phyloP scores from a whole-genome alignment of 179 eudicot genomes.

The Carnegiea gigantea region DNA sequence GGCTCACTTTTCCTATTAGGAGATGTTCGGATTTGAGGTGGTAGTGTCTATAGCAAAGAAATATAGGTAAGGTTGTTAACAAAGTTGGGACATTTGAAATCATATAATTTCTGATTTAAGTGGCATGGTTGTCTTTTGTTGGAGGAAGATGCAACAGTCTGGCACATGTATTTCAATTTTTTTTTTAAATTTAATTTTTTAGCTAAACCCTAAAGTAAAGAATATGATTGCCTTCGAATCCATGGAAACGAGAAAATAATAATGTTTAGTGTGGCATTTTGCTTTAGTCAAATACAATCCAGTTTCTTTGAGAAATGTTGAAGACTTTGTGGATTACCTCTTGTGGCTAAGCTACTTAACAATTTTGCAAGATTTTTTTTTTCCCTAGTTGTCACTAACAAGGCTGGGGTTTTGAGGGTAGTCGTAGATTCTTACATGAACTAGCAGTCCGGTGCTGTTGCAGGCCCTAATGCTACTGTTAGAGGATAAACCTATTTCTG shows the following conservation, averaged over 20 bases:
- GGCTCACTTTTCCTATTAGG: too few relatives aligned
- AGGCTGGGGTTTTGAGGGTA: conserved; percentile 97
- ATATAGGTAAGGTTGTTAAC: too few relatives aligned
- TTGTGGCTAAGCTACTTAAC: conserved; percentile 5
- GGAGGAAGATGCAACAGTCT: not conserved
- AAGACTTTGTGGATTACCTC: not conserved
- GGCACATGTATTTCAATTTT: not conserved
- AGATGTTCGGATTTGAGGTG: too few relatives aligned
- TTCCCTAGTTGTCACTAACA: conserved; percentile 86
- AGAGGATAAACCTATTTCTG: too few relatives aligned
- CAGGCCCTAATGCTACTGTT: conserved; percentile 58
- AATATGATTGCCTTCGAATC: too few relatives aligned
- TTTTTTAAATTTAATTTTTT: too few relatives aligned
- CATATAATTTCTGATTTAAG: too few relatives aligned
- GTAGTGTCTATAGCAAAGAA: too few relatives aligned
- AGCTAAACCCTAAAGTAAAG: too few relatives aligned
- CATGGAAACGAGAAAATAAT: too few relatives aligned
- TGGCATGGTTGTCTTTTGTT: too few relatives aligned
- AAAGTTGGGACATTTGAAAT: too few relatives aligned
- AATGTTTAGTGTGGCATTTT: not conserved
- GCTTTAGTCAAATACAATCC: not conserved
- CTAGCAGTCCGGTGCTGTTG: conserved; percentile 59
- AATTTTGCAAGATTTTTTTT: conserved; percentile 53
- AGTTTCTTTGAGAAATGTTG: not conserved
- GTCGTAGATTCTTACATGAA: conserved; percentile 86